Conservation (phyloP, 129 eudicot genomes). For the Centrapalus pauciflorus region DNA sequence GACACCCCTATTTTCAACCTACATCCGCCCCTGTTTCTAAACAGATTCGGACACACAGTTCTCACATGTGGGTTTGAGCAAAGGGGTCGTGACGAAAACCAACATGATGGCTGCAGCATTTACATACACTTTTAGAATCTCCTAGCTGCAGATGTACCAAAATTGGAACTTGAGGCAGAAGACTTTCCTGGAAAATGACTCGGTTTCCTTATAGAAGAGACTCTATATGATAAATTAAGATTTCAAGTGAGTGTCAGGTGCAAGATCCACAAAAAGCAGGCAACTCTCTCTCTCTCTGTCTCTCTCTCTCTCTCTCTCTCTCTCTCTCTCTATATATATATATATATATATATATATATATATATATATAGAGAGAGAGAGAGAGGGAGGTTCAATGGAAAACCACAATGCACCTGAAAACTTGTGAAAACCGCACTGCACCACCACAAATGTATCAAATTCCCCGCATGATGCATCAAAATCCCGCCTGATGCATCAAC, state of each 20-base stretch:
- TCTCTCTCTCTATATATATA: too few species aligned
- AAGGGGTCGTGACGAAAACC: neutral
- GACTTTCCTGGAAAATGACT: slow-evolving; percentile 26
- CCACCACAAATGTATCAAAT: too few species aligned
- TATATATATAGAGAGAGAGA: too few species aligned
- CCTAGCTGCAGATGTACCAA: slow-evolving; percentile 26
- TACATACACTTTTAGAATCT: slow-evolving; percentile 33
- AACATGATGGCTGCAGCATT: neutral
- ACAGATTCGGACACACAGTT: neutral
- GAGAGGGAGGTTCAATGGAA: neutral
- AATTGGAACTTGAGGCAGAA: slow-evolving; percentile 40
- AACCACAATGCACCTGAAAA: neutral
- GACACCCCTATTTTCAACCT: too few species aligned
- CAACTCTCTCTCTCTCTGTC: too few species aligned
- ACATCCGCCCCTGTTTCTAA: too few species aligned
- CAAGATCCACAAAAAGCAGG: slow-evolving; percentile 17
- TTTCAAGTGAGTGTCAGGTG: neutral
- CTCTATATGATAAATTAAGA: slow-evolving; percentile 15
- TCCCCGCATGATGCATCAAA: too few species aligned
- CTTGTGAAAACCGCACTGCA: too few species aligned
- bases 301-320: too few species aligned
- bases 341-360: too few species aligned
- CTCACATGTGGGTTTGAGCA: neutral
- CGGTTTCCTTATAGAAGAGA: slow-evolving; percentile 32
- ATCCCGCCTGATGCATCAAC: too few species aligned